phyloP scores from a whole-genome alignment of 768 basidiomycete species.

The Dictyophora rubrovolvata region DNA sequence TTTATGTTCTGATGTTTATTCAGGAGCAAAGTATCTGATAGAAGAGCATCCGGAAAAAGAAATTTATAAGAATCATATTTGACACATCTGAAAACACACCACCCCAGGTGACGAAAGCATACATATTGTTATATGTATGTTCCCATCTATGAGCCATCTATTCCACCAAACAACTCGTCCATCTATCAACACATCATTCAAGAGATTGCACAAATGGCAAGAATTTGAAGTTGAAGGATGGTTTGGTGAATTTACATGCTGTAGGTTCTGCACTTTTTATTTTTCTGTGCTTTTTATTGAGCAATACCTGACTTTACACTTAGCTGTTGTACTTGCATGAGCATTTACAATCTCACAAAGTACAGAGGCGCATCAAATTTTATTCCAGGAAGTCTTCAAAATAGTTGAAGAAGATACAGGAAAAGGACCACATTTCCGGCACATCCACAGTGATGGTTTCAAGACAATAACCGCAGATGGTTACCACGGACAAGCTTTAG shows the following conservation, averaged over 20 bases:
- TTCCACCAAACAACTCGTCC: constrained; percentile 10
- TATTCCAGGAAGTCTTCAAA: constrained; percentile 16
- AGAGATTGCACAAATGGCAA: constrained; percentile 12
- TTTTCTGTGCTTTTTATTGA: no score
- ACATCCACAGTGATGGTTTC: constrained; percentile 18
- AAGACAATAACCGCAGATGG: constrained; percentile 16
- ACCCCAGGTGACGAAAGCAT: constrained; percentile 9
- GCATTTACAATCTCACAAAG: constrained; percentile 21
- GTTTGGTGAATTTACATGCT: constrained; percentile 10
- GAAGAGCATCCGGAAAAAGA: constrained; percentile 6
- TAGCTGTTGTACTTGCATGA: constrained; percentile 15
- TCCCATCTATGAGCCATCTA: constrained; percentile 12
- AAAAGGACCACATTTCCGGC: constrained; percentile 11
- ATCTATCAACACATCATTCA: constrained; percentile 15
- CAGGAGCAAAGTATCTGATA: constrained; percentile 10
- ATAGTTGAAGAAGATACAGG: constrained; percentile 15
- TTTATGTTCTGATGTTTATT: background rate
- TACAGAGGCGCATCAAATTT: constrained; percentile 18
- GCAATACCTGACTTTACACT: no score
- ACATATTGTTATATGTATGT: constrained; percentile 19
- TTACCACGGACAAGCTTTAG: no score
- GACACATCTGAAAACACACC: constrained; percentile 13
- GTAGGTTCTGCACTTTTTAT: background rate
- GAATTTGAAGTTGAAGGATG: constrained; percentile 15
- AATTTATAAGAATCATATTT: constrained; percentile 14